Evolutionary conservation across 2,329 filamentous ascomycete genomes (phyloP).

Genomic region (Fusarium ramigenum): DNA sequence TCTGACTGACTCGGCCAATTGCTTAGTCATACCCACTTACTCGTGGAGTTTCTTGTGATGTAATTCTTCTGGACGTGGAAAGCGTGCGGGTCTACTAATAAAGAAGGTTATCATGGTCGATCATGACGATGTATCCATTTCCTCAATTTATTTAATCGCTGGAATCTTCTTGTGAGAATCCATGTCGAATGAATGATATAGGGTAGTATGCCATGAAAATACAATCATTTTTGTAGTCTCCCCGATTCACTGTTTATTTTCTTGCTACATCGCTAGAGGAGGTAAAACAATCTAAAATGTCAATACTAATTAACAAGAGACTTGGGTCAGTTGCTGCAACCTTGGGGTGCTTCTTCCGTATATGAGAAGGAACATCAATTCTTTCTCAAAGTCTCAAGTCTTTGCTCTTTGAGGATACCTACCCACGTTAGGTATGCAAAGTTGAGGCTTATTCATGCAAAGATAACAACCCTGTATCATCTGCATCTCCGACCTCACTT

Average conservation of each 20-base stretch:
- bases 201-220: background rate
- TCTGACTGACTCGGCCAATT: slow-evolving; percentile 8
- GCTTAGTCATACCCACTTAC: slow-evolving; percentile 21
- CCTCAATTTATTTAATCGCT: too few relatives aligned
- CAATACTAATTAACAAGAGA: background rate
- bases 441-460: background rate
- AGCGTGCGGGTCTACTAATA: background rate
- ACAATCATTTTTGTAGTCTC: background rate
- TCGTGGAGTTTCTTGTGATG: background rate
- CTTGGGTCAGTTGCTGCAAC: background rate
- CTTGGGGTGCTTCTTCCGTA: background rate
- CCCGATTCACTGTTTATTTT: background rate
- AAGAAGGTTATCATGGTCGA: background rate
- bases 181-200: background rate
- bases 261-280: background rate
- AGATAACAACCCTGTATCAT: slow-evolving; percentile 11
- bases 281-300: background rate
- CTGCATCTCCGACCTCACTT: slow-evolving; percentile 5
- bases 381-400: background rate
- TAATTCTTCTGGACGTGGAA: background rate
- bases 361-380: too few relatives aligned
- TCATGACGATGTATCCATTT: background rate
- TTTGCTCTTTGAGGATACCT: background rate
- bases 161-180: background rate
- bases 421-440: background rate